These are phyloP conservation scores for Ceratocystis smalleyi DNA, from an alignment of 2,329 filamentous ascomycete genomes.

Conservation along the genomic window DNA sequence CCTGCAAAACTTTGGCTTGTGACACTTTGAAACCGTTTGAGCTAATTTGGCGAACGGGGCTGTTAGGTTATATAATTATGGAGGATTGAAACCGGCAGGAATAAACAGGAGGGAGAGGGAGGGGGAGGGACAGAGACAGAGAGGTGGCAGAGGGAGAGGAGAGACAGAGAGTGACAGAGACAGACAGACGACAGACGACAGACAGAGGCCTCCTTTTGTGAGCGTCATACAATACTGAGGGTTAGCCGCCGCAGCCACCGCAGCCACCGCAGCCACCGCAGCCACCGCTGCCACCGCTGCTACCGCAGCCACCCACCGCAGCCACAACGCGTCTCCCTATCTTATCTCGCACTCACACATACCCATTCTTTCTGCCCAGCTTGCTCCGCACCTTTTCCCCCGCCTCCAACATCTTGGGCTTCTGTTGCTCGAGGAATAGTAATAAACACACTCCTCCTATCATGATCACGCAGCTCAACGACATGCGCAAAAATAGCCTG, in stretches of 20 bases:
- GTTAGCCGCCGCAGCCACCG: too few species aligned
- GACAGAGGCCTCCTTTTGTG: too few species aligned
- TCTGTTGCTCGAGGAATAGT: conserved; percentile 22
- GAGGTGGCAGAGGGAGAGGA: neutral
- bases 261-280: too few species aligned
- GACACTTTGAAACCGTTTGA: neutral
- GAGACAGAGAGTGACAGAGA: neutral
- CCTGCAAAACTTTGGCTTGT: neutral
- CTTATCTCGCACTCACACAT: neutral
- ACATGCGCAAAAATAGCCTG: conserved; percentile 29
- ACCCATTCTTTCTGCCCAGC: conserved; percentile 20
- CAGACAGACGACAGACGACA: too few species aligned
- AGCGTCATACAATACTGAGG: too few species aligned
- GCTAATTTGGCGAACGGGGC: neutral
- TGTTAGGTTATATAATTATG: neutral
- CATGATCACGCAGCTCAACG: conserved; percentile 36
- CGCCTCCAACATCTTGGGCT: conserved; percentile 13
- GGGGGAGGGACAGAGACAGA: neutral
- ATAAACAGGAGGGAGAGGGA: neutral
- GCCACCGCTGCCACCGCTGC: too few species aligned
- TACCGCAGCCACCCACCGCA: too few species aligned
- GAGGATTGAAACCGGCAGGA: too few species aligned
- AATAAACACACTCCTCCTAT: conserved; percentile 17
- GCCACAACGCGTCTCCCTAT: neutral
- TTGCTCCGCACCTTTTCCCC: conserved; percentile 22